Evolutionary conservation across 352 stramenopile genomes (phyloP).

Genomic region (Pythium diclinum): DNA sequence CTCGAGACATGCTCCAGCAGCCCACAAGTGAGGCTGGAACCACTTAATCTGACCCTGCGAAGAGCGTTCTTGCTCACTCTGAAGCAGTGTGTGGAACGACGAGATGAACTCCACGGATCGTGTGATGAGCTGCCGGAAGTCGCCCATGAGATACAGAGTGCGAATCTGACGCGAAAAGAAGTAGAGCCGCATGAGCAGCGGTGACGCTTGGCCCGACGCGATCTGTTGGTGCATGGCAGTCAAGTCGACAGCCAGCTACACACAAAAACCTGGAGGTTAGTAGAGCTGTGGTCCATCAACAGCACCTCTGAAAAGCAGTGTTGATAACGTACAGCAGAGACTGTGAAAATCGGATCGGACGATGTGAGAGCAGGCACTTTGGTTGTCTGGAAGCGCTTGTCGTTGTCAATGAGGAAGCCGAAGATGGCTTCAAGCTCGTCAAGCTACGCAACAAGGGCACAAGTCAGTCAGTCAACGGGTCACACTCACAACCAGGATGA

Average conservation of each 20-base stretch:
- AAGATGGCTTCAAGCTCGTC: constrained; percentile 84
- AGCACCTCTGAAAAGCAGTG: neutral
- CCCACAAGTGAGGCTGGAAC: constrained; percentile 66
- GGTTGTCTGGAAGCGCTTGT: constrained; percentile 20
- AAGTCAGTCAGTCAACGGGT: neutral
- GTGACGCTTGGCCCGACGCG: constrained; percentile 46
- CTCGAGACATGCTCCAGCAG: constrained; percentile 67
- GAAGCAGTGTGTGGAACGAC: constrained; percentile 42
- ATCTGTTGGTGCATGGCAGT: constrained; percentile 46
- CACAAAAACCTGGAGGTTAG: neutral
- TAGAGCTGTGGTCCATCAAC: neutral
- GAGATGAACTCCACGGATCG: constrained; percentile 57
- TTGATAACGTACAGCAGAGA: constrained; percentile 46
- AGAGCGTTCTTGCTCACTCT: constrained; percentile 23
- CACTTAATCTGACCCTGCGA: constrained; percentile 25
- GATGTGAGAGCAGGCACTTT: constrained; percentile 3
- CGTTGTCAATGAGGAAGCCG: constrained; percentile 23
- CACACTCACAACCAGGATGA: neutral
- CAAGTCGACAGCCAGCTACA: constrained; percentile 64
- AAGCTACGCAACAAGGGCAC: constrained; percentile 32
- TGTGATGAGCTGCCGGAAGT: constrained; percentile 56
- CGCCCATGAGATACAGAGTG: constrained; percentile 70
- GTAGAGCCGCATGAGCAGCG: constrained; percentile 58
- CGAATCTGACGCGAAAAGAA: constrained; percentile 79
- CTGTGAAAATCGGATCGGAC: constrained; percentile 53